Evolutionary conservation across 164 flowering plant species (phyloP).

Genomic region (Piper betle): DNA sequence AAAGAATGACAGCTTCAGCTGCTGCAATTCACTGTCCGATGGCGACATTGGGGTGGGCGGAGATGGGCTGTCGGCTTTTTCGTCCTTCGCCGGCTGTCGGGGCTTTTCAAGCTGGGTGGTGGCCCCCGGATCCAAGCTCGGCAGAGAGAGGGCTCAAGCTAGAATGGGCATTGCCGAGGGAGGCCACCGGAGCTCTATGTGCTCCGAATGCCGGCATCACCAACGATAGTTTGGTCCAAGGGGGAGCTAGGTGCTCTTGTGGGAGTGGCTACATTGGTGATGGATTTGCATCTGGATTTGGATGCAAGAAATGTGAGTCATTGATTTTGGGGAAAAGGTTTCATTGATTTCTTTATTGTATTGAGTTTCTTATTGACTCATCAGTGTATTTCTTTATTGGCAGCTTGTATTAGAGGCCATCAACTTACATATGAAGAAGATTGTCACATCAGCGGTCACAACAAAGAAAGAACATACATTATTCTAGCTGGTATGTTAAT

Average conservation of each 20-base stretch:
- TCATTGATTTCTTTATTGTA: background rate
- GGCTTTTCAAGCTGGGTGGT: constrained; percentile 63
- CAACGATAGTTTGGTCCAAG: constrained; percentile 39
- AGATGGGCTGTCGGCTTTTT: constrained; percentile 37
- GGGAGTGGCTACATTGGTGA: constrained; percentile 54
- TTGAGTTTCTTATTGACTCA: background rate
- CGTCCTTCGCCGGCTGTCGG: constrained; percentile 45
- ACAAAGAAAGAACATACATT: constrained; percentile 15
- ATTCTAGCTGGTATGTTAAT: constrained; percentile 38
- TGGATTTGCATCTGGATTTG: constrained; percentile 46
- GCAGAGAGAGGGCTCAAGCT: constrained; percentile 57
- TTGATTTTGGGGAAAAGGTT: background rate
- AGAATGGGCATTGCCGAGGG: constrained; percentile 64
- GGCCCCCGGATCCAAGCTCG: constrained; percentile 13
- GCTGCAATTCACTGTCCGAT: constrained; percentile 63
- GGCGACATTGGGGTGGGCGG: constrained; percentile 39
- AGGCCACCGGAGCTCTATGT: constrained; percentile 29
- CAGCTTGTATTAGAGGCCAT: constrained; percentile 57
- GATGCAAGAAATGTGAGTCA: constrained; percentile 63
- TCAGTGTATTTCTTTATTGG: constrained; percentile 2
- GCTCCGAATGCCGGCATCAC: constrained; percentile 29
- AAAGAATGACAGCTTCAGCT: constrained; percentile 22
- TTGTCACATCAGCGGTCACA: constrained; percentile 20
- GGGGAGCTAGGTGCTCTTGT: constrained; percentile 58
- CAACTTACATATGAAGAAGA: constrained; percentile 34